Base-by-base conservation (phyloP, 2,329 filamentous ascomycete species). In the Dactylellina sp. region DNA sequence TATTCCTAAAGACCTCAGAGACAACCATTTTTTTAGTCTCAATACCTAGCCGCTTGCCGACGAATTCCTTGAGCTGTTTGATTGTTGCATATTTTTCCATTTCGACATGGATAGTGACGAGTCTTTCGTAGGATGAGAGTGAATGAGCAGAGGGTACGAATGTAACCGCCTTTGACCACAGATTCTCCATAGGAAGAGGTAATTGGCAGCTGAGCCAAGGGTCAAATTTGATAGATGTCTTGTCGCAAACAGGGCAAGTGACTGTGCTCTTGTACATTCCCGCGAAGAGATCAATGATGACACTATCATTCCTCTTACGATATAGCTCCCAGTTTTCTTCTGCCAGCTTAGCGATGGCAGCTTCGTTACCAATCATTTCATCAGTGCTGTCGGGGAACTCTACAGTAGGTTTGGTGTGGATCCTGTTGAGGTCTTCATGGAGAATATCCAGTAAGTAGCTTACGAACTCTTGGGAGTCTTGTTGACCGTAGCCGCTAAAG, bases 261-360 rank as follows among this genome's bases (percentile, higher is more conserved):
- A 99, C 86, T 0, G 94, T 98, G 47, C 96, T 98, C 83, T 98
- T 97, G 86, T 98, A 99, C 86, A 98, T 92, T 76, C 95, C 95
- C 20, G 92, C 96, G 81, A 99, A 99, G 9, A 99, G 85, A 80
- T 99, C 95, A 66, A 92, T 94, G 77, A 97, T 91, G 42, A 98
- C 90, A 0, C 95, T 98, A 79, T 98, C 93, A 77, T 99, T 97
- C 59, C 95, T 89, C 76, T 90, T 89, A 79, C 92, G 91, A 76
- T 96, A 96, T 71, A 97, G 97, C 75, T 92, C 89, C 88, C 94
- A 96, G 74, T 95, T 95, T 77, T 91, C 87, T 59, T 93, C 88
- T 0, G 94, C 95, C 83, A 99, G 92, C 76, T 90, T 87, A 68
- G 89, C 87, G 79, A 99, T 92, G 9, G 91, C 91, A 46, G 87